These are phyloP conservation scores for Scheffersomyces cryptocercus DNA, from an alignment of 1,139 yeast species.

Conservation along the genomic window DNA sequence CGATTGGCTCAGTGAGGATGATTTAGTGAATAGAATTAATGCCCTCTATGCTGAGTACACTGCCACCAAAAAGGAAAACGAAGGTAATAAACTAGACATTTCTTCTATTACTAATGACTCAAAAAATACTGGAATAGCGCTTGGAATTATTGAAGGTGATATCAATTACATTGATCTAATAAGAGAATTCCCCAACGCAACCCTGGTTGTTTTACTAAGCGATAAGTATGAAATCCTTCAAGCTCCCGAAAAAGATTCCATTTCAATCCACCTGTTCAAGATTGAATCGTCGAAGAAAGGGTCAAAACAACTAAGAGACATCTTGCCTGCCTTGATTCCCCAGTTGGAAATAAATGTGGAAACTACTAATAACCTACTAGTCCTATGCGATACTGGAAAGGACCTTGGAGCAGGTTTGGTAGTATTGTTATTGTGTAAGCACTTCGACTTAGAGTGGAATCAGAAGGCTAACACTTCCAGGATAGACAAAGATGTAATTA, in stretches of 20 bases:
- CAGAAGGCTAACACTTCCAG: slow-evolving; percentile 11
- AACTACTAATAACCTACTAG: slow-evolving; percentile 22
- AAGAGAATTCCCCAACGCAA: slow-evolving; percentile 11
- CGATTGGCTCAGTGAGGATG: slow-evolving; percentile 32
- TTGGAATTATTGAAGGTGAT: slow-evolving; percentile 28
- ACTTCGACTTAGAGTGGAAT: slow-evolving; percentile 46
- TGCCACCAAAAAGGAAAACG: neutral
- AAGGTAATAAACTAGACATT: slow-evolving; percentile 7
- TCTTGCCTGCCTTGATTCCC: slow-evolving; percentile 39
- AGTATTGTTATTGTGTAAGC: slow-evolving; percentile 49
- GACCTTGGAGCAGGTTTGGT: slow-evolving; percentile 68
- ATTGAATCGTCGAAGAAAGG: slow-evolving; percentile 60
- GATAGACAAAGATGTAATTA: slow-evolving; percentile 53
- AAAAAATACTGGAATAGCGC: slow-evolving; percentile 26
- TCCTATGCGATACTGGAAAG: slow-evolving; percentile 64
- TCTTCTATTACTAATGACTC: slow-evolving; percentile 10
- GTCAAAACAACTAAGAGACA: slow-evolving; percentile 51
- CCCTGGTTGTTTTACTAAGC: slow-evolving; percentile 27
- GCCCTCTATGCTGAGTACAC: slow-evolving; percentile 5
- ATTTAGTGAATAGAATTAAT: slow-evolving; percentile 17
- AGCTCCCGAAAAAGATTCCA: slow-evolving; percentile 16
- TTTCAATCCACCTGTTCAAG: slow-evolving; percentile 17
- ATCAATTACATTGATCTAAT: slow-evolving; percentile 12
- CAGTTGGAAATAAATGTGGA: slow-evolving; percentile 7
- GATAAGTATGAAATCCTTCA: slow-evolving; percentile 16